Base-by-base conservation (phyloP, 768 basidiomycete genomes). In the Hemileccinum rubropunctum region DNA sequence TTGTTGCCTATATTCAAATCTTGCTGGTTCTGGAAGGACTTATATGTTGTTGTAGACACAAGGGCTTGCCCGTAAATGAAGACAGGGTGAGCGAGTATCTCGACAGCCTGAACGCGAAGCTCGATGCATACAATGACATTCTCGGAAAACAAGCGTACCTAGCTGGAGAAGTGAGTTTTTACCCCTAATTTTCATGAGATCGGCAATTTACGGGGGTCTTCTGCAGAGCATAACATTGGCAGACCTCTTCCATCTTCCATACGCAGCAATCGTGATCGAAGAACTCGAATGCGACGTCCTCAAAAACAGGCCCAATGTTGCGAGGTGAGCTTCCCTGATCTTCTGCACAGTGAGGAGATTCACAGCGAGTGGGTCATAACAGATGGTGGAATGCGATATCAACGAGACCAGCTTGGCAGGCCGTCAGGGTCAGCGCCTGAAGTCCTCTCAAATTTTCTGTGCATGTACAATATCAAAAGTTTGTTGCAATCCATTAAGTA, bases 351-450 rank as follows among this genome's bases (percentile, higher is more conserved):
- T 11, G 2, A 2, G 21, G 12, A 20, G 10, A 17, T 20, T 15
- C 32, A 23, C 21, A 14, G 10, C 33, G 53, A 10, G 45, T 15
- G 21, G 3, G 6, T 28, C 6, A n/a, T 34, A 30, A 18, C 48
- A 74, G 78, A 66, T 82, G 81, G 81, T 81, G 74, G 73, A 71
- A 74, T 47, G 77, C 73, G 17, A 63, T 83, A 40, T 64, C 67
- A 11, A 64, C 73, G 13, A 69, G 80, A 43, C 65, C 71, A 12
- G 67, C 79, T 2, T 83, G 80, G 81, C 54, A 60, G 47, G 71
- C 73, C 0, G 74, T 79, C 33, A 75, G 75, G 59, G 63, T 64
- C 18, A 69, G 65, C 1, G 67, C 66, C 27, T 67, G 27, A 47
- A 36, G 17, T 26, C 5, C 1, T 5, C 32, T 27, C n/a, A 9